These are phyloP conservation scores for Fistulifera pelliculosa DNA, from an alignment of 108 stramenopile species.

Conservation along the genomic window DNA sequence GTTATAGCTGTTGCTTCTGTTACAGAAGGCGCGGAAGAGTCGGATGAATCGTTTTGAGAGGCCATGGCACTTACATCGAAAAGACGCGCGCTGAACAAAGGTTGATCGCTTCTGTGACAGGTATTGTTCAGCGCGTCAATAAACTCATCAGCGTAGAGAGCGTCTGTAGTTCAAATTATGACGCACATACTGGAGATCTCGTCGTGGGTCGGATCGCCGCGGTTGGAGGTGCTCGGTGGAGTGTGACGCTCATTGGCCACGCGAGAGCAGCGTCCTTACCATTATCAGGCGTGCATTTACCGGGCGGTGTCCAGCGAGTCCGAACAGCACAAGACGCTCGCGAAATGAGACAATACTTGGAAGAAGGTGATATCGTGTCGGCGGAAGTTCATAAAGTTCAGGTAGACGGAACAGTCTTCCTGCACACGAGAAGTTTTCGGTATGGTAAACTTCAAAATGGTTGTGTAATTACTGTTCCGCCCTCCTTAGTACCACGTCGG, in stretches of 20 bases:
- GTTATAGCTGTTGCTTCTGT: conserved; percentile 58
- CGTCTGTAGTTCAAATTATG: conserved; percentile 42
- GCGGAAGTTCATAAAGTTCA: conserved; percentile 85
- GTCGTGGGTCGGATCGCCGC: conserved; percentile 90
- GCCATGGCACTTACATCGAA: conserved; percentile 96
- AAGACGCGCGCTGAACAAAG: conserved; percentile 42
- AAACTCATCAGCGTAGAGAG: conserved; percentile 93
- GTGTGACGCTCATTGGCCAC: conserved; percentile 42
- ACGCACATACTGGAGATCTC: conserved; percentile 92
- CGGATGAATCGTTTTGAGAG: conserved; percentile 53
- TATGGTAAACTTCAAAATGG: conserved; percentile 96
- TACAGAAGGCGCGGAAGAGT: conserved; percentile 37
- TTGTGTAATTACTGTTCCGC: conserved; percentile 66
- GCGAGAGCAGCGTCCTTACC: conserved; percentile 64
- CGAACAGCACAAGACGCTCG: conserved; percentile 93
- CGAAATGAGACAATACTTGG: conserved; percentile 85
- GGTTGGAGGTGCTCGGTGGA: conserved; percentile 86
- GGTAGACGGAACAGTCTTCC: conserved; percentile 69
- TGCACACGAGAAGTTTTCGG: conserved; percentile 87
- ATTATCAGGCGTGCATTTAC: conserved; percentile 85
- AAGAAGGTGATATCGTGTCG: conserved; percentile 89
- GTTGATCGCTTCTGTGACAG: conserved; percentile 85
- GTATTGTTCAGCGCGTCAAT: conserved; percentile 91
- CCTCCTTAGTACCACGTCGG: conserved; percentile 63
- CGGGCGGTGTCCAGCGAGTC: conserved; percentile 91